A percentile compares a stretch with the other conserved stretches of the same genome.
phyloP scores from a whole-genome alignment of 2,329 filamentous ascomycete species.

The Talaromyces albobiverticillius region DNA sequence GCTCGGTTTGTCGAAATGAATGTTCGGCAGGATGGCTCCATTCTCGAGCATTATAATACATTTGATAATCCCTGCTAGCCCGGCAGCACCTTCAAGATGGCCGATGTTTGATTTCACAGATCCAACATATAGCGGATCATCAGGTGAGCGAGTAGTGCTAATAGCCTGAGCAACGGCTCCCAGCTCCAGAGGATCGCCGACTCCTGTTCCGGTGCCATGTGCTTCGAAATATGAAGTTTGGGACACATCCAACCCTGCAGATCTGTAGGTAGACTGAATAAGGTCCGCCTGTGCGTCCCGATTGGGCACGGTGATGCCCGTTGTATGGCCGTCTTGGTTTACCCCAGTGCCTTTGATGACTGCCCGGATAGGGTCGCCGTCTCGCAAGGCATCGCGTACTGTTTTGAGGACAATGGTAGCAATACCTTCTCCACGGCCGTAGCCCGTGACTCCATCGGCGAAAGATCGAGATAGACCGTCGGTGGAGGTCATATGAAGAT shows the following conservation, averaged over 20 bases:
- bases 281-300: constrained; percentile 33
- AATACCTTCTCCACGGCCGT: constrained; percentile 52
- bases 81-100: constrained; percentile 30
- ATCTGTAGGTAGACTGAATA: constrained; percentile 38
- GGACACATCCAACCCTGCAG: constrained; percentile 31
- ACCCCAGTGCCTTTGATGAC: constrained; percentile 28
- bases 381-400: constrained; percentile 44
- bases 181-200: constrained; percentile 23
- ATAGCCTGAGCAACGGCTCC: constrained; percentile 10
- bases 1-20: constrained; percentile 27
- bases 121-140: constrained; percentile 22
- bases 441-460: constrained; percentile 45
- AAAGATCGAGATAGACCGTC: constrained; percentile 6
- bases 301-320: constrained; percentile 30
- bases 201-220: constrained; percentile 37
- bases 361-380: constrained; percentile 42
- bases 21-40: constrained; percentile 25
- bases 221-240: constrained; percentile 34
- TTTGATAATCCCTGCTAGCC: constrained; percentile 26
- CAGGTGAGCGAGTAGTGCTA: background rate
- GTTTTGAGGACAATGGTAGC: constrained; percentile 50
- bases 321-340: constrained; percentile 31
- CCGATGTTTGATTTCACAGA: constrained; percentile 34
- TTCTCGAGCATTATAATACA: constrained; percentile 36
- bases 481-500: constrained; percentile 21